Percentiles rank a stretch among this genome's conserved stretches.
Evolutionary conservation across 352 stramenopile genomes (phyloP).

Genomic region (Phytophthora melonis): DNA sequence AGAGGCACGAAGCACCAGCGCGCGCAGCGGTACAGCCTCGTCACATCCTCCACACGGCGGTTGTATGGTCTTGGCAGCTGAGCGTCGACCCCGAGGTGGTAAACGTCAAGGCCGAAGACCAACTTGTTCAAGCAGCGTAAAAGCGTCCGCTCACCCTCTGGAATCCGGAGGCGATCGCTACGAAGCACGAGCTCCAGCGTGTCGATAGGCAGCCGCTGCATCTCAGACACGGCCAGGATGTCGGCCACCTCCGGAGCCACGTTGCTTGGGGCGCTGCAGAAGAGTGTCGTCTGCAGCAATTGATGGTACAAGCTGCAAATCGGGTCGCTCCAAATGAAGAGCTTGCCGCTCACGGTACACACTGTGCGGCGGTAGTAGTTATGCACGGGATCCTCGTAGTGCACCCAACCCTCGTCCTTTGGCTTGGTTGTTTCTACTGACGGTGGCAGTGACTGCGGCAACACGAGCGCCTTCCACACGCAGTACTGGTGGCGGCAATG

Average conservation of each 20-base stretch:
- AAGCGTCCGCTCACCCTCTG: constrained; percentile 60
- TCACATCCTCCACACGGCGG: constrained; percentile 45
- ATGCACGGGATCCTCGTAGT: constrained; percentile 27
- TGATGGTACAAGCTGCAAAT: constrained; percentile 76
- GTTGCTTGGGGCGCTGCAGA: constrained; percentile 47
- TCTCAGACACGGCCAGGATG: constrained; percentile 31
- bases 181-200: constrained; percentile 63
- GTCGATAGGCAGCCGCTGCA: constrained; percentile 54
- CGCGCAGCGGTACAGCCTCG: constrained; percentile 56
- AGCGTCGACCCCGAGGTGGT: neutral
- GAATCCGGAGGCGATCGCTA: constrained; percentile 64
- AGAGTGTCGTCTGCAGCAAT: constrained; percentile 60
- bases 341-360: constrained; percentile 36
- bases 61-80: constrained; percentile 29
- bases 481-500: constrained; percentile 36
- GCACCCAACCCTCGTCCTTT: constrained; percentile 29
- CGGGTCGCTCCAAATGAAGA: constrained; percentile 57
- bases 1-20: constrained; percentile 69
- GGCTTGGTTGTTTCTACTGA: constrained; percentile 10
- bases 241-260: constrained; percentile 30
- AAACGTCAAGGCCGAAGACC: constrained; percentile 38
- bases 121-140: constrained; percentile 47
- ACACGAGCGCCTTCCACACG: constrained; percentile 38
- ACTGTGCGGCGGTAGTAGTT: constrained; percentile 39
- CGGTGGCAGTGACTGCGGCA: neutral